A percentile compares a stretch with the other conserved stretches of the same genome.
Conservation (phyloP, 1,284 basidiomycete genomes). For the Neolentinus lepideus region DNA sequence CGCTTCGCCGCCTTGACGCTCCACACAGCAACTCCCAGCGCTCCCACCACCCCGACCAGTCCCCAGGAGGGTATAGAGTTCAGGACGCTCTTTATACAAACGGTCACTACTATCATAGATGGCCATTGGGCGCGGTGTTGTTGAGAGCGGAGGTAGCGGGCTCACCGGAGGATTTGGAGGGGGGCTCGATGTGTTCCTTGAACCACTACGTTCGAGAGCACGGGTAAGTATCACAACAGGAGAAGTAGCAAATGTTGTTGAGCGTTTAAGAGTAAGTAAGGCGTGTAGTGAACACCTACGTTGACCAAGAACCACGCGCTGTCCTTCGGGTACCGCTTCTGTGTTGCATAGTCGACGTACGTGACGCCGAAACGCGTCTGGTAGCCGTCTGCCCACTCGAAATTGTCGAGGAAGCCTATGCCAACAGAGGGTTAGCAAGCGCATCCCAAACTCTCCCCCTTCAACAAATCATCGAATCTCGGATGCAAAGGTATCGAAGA, state of each 20-base stretch:
- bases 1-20: no score
- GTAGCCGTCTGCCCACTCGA: constrained; percentile 62
- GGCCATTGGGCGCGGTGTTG: no score
- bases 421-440: background rate
- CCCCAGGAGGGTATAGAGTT: no score
- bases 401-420: constrained; percentile 52
- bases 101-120: no score
- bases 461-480: no score
- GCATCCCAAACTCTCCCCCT: no score
- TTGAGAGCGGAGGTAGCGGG: background rate
- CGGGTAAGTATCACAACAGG: no score
- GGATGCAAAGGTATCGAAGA: no score
- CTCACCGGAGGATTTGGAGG: background rate
- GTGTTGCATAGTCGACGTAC: constrained; percentile 55
- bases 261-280: background rate
- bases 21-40: no score
- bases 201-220: no score
- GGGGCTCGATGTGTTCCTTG: constrained; percentile 3
- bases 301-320: constrained; percentile 40
- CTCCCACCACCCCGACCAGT: no score
- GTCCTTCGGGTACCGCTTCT: constrained; percentile 55
- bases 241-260: background rate
- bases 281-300: constrained; percentile 11
- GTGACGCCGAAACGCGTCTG: constrained; percentile 48
- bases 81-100: no score